Evolutionary conservation across 495 filamentous ascomycete genomes (phyloP).

Genomic region (Clohesyomyces aquaticus): DNA sequence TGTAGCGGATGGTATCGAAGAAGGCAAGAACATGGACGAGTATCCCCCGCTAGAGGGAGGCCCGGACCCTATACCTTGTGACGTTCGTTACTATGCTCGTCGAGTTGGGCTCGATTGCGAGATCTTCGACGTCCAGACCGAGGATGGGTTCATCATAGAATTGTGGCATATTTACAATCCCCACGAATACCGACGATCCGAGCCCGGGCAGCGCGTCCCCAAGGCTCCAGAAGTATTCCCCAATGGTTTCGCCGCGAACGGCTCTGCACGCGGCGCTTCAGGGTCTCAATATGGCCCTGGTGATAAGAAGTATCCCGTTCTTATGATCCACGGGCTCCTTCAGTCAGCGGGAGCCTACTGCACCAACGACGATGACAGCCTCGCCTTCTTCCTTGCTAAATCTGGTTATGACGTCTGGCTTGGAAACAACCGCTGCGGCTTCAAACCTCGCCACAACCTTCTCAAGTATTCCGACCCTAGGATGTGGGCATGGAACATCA

Average conservation of each 20-base stretch:
- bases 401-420: slow-evolving; percentile 96
- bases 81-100: slow-evolving; percentile 85
- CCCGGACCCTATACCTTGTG: slow-evolving; percentile 73
- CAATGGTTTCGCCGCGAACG: slow-evolving; percentile 42
- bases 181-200: slow-evolving; percentile 58
- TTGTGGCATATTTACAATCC: slow-evolving; percentile 93
- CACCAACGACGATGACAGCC: slow-evolving; percentile 83
- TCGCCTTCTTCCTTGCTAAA: slow-evolving; percentile 92
- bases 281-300: slow-evolving; percentile 27
- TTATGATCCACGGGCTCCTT: slow-evolving; percentile 85
- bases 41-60: slow-evolving; percentile 78
- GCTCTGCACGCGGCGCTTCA: slow-evolving; percentile 36
- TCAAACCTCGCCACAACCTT: slow-evolving; percentile 72
- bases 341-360: slow-evolving; percentile 90
- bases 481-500: slow-evolving; percentile 98
- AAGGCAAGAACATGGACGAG: slow-evolving; percentile 52
- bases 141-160: slow-evolving; percentile 89
- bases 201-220: slow-evolving; percentile 33
- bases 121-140: slow-evolving; percentile 82
- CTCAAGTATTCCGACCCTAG: slow-evolving; percentile 76
- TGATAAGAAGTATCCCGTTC: slow-evolving; percentile 78
- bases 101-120: slow-evolving; percentile 88
- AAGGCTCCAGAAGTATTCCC: slow-evolving; percentile 49
- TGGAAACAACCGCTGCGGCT: slow-evolving; percentile 92
- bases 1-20: slow-evolving; percentile 48